Percentiles rank a stretch among this genome's conserved stretches.
Conservation (phyloP, 768 basidiomycete species). For the Amanita thiersii region DNA sequence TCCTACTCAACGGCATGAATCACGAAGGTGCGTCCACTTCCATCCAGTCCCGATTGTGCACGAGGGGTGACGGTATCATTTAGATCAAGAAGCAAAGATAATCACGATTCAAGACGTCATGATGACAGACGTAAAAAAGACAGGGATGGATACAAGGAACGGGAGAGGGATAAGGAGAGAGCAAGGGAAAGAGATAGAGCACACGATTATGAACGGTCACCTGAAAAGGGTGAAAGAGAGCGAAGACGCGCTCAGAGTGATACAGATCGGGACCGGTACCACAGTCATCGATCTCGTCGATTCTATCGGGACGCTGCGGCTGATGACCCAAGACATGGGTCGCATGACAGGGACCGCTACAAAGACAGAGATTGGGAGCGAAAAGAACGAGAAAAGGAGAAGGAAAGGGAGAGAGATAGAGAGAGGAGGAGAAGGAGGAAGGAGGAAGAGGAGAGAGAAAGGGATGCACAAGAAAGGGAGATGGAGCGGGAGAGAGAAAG, state of each 20-base stretch:
- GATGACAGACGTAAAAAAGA: background rate
- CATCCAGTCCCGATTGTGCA: background rate
- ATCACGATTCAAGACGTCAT: background rate
- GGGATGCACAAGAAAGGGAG: conserved; percentile 12
- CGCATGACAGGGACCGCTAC: conserved; percentile 2
- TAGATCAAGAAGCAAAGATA: background rate
- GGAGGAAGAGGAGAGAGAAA: conserved; percentile 15
- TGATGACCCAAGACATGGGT: background rate
- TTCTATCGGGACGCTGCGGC: background rate
- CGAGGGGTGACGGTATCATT: background rate
- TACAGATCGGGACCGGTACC: background rate
- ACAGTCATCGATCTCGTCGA: background rate
- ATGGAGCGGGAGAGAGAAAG: conserved; percentile 12
- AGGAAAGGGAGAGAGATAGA: conserved; percentile 13
- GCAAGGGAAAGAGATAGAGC: conserved; percentile 1
- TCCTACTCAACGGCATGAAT: too few species aligned
- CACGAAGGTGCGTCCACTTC: background rate
- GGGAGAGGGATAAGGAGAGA: background rate
- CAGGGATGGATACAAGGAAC: background rate
- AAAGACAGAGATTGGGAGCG: conserved; percentile 3
- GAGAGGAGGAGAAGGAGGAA: conserved; percentile 14
- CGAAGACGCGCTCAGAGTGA: conserved; percentile 1
- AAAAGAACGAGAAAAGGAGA: conserved; percentile 8
- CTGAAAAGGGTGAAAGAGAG: background rate
- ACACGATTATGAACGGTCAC: background rate